Evolutionary conservation across 306 rosid genomes (phyloP).

Genomic region (Gastrolobium villosum): DNA sequence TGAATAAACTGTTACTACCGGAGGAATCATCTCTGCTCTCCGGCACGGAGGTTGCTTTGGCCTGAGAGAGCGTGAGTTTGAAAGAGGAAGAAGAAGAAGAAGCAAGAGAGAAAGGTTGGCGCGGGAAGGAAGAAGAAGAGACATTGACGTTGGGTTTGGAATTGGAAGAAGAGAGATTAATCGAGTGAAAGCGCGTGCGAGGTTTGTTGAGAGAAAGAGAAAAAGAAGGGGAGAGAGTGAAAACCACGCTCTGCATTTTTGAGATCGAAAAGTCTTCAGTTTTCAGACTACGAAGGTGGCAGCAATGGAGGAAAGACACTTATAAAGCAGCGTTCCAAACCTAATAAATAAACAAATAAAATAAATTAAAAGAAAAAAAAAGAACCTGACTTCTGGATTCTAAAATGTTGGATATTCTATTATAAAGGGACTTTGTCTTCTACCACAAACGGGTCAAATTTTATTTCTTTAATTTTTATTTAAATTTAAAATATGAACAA

Average conservation of each 20-base stretch:
- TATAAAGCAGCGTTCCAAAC: not conserved
- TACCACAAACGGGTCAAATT: no score
- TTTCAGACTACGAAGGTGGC: no score
- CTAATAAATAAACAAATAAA: not conserved
- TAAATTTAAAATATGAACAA: no score
- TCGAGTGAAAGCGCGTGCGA: slow-evolving; percentile 49
- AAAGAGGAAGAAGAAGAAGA: slow-evolving; percentile 50
- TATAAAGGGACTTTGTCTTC: no score
- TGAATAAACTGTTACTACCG: slow-evolving; percentile 31
- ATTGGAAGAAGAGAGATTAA: slow-evolving; percentile 44
- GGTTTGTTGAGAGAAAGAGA: slow-evolving; percentile 46
- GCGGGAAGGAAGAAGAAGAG: slow-evolving; percentile 37
- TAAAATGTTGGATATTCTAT: no score
- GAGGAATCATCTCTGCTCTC: slow-evolving; percentile 55
- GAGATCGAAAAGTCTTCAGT: slow-evolving; percentile 45
- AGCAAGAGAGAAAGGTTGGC: slow-evolving; percentile 58
- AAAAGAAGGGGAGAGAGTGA: slow-evolving; percentile 51
- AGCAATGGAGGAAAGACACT: no score
- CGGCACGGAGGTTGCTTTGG: slow-evolving; percentile 67
- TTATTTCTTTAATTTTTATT: no score
- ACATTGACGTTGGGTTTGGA: slow-evolving; percentile 23
- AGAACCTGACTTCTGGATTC: no score
- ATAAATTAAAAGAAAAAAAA: no score
- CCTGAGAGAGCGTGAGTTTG: slow-evolving; percentile 58
- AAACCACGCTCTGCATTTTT: slow-evolving; percentile 74